A percentile compares a stretch with the other conserved stretches of the same genome.
phyloP scores from a whole-genome alignment of 805 yeast genomes.

The Wickerhamiella azyma region DNA sequence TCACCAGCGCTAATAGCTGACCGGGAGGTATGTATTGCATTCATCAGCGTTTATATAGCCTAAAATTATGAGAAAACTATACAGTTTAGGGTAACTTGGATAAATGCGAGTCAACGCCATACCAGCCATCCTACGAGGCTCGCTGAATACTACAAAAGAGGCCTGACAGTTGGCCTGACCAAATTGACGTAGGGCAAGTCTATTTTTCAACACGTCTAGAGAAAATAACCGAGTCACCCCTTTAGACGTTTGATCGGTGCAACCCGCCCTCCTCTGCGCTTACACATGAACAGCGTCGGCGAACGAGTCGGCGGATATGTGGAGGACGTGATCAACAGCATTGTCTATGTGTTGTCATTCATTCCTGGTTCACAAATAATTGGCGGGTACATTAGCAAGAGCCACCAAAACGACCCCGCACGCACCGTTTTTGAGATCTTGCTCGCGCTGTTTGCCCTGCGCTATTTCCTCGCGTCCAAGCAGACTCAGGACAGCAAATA shows the following conservation, averaged over 20 bases:
- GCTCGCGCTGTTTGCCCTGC: slow-evolving; percentile 65
- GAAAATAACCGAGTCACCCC: no score
- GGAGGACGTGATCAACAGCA: slow-evolving; percentile 2
- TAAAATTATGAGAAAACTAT: no score
- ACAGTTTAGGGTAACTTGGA: no score
- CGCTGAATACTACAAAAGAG: no score
- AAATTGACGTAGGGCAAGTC: no score
- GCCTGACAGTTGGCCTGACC: no score
- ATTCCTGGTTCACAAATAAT: slow-evolving; percentile 31
- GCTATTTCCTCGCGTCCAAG: slow-evolving; percentile 68
- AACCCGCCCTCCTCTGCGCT: background rate
- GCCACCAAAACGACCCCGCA: slow-evolving; percentile 88
- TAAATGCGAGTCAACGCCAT: no score
- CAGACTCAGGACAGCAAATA: slow-evolving; percentile 63
- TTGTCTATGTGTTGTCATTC: slow-evolving; percentile 10
- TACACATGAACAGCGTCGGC: slow-evolving; percentile 3
- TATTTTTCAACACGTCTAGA: no score
- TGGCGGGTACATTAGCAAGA: slow-evolving; percentile 57
- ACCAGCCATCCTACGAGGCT: no score
- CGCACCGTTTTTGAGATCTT: slow-evolving; percentile 71
- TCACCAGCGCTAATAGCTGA: no score
- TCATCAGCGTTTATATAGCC: no score
- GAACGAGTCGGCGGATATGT: slow-evolving; percentile 4
- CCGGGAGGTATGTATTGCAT: no score
- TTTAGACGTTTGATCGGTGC: background rate